Conservation (phyloP, 768 basidiomycete species). For the Kwoniella mangroviensis region DNA sequence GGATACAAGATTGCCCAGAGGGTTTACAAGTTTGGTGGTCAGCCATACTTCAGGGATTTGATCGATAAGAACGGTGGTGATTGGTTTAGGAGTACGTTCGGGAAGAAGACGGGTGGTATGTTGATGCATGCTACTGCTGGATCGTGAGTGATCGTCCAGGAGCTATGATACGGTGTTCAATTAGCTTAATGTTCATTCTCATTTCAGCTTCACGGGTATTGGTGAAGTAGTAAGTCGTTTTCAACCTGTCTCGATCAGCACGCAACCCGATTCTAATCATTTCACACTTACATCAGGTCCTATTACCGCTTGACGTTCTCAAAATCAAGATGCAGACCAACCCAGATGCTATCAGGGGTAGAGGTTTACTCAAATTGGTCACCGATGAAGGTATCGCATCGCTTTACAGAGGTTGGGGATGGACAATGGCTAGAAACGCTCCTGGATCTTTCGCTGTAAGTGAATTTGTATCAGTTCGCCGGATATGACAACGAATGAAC, state of each 20-base stretch:
- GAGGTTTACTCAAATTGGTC: conserved; percentile 86
- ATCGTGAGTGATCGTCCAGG: conserved; percentile 64
- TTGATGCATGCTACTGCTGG: conserved; percentile 94
- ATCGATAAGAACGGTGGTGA: conserved; percentile 79
- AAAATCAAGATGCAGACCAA: conserved; percentile 98
- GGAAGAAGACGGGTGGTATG: conserved; percentile 92
- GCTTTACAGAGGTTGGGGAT: conserved; percentile 96
- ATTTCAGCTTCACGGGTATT: conserved; percentile 69
- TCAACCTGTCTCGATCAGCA: background rate
- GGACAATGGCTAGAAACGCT: conserved; percentile 97
- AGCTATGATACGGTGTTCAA: background rate
- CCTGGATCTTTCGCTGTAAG: conserved; percentile 92
- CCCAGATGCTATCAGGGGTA: conserved; percentile 95
- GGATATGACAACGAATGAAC: no score
- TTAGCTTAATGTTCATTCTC: background rate
- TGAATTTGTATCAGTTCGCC: conserved; percentile 18
- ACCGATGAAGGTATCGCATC: conserved; percentile 81
- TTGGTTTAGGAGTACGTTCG: conserved; percentile 80
- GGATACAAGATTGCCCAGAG: conserved; percentile 96
- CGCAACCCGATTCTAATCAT: background rate
- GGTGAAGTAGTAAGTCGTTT: conserved; percentile 80
- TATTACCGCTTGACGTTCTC: conserved; percentile 93
- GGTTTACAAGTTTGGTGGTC: conserved; percentile 97
- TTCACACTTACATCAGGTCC: conserved; percentile 59
- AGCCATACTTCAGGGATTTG: conserved; percentile 95